These are phyloP conservation scores for Tolypocladium ophioglossoides DNA, from an alignment of 2,329 filamentous ascomycete genomes.

Conservation along the genomic window DNA sequence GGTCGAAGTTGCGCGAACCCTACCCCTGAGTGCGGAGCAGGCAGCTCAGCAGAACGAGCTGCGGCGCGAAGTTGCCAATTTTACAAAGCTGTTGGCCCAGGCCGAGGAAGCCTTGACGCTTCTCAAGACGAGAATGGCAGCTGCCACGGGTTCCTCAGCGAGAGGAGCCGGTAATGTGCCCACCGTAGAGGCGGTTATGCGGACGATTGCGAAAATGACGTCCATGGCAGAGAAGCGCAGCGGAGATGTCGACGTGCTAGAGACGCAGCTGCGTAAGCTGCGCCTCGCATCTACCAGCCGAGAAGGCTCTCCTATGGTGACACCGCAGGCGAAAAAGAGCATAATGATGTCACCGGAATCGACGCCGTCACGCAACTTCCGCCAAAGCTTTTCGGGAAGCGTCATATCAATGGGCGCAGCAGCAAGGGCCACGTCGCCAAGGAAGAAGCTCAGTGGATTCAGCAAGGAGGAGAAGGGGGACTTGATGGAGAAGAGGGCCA, in stretches of 20 bases:
- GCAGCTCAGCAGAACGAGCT: conserved; percentile 75
- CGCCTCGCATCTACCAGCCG: conserved; percentile 37
- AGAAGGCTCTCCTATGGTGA: conserved; percentile 31
- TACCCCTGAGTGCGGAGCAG: conserved; percentile 78
- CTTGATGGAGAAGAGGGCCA: conserved; percentile 43
- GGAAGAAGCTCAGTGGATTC: conserved; percentile 53
- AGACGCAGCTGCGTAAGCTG: conserved; percentile 72
- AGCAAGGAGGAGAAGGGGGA: conserved; percentile 46
- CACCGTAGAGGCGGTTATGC: conserved; percentile 83
- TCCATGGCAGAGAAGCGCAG: conserved; percentile 84
- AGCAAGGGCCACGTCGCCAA: conserved; percentile 33
- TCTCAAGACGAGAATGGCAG: conserved; percentile 66
- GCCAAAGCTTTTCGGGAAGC: conserved; percentile 25
- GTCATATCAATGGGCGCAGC: conserved; percentile 30
- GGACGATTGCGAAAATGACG: conserved; percentile 89
- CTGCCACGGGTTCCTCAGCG: conserved; percentile 38
- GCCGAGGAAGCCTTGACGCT: conserved; percentile 72
- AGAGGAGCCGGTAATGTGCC: conserved; percentile 47
- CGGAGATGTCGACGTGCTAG: conserved; percentile 81
- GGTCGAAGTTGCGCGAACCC: conserved; percentile 50
- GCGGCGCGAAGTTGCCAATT: conserved; percentile 60
- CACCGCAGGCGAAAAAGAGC: conserved; percentile 25
- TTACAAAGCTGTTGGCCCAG: conserved; percentile 65
- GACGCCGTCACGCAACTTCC: conserved; percentile 29
- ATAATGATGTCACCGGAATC: conserved; percentile 33